These are phyloP conservation scores for Henningerozyma blattae DNA, from an alignment of 805 yeast genomes.

Conservation along the genomic window DNA sequence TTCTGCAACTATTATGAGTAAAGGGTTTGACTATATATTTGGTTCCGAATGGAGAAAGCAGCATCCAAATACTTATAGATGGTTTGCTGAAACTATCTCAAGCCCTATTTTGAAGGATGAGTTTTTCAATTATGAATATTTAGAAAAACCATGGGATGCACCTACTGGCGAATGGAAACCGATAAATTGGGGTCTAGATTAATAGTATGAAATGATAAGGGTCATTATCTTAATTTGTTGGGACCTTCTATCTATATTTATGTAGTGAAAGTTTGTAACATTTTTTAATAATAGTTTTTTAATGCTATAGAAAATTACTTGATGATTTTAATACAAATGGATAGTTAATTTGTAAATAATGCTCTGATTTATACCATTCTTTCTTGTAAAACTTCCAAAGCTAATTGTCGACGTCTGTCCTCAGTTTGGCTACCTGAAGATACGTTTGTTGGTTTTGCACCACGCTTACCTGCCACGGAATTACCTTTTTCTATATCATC, in stretches of 20 bases:
- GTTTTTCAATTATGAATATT: slow-evolving; percentile 42
- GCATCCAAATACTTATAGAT: slow-evolving; percentile 55
- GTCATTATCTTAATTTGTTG: too few relatives aligned
- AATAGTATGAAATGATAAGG: too few relatives aligned
- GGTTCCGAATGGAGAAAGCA: slow-evolving; percentile 53
- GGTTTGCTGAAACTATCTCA: slow-evolving; percentile 47
- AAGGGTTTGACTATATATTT: slow-evolving; percentile 47
- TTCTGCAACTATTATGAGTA: slow-evolving; percentile 35
- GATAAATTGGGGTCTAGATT: too few relatives aligned
- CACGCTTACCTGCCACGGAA: slow-evolving; percentile 52
- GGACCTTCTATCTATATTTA: background rate
- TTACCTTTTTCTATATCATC: slow-evolving; percentile 66
- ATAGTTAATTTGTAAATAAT: background rate
- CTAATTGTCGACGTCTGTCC: slow-evolving; percentile 68
- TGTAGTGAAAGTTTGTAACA: background rate
- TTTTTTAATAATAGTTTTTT: too few relatives aligned
- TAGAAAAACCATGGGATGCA: slow-evolving; percentile 56
- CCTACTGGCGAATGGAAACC: too few relatives aligned
- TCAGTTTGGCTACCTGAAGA: slow-evolving; percentile 33
- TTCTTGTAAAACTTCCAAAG: slow-evolving; percentile 63
- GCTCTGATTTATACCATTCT: slow-evolving; percentile 32
- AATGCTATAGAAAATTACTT: too few relatives aligned
- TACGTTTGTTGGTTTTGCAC: slow-evolving; percentile 16
- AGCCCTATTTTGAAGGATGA: slow-evolving; percentile 36
- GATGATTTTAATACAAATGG: too few relatives aligned